phyloP scores from a whole-genome alignment of 1,284 basidiomycete species.

The Cerrena zonata region DNA sequence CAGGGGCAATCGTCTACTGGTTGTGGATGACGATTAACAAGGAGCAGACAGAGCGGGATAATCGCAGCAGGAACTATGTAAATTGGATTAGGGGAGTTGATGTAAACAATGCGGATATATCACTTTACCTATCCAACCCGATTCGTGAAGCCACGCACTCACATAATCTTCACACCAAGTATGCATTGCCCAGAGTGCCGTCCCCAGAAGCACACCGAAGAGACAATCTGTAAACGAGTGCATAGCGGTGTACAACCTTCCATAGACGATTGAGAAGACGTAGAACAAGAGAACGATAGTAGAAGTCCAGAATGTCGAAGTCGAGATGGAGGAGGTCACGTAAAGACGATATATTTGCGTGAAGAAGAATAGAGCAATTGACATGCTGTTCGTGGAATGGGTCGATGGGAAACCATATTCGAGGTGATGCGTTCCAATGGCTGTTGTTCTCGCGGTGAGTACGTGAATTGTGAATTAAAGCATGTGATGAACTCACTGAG shows the following conservation, averaged over 20 bases:
- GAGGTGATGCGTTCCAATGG: constrained; percentile 77
- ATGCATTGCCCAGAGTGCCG: constrained; percentile 58
- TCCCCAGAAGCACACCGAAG: constrained; percentile 63
- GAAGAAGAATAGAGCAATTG: constrained; percentile 78
- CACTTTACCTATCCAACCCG: constrained; percentile 54
- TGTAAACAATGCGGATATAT: constrained; percentile 15
- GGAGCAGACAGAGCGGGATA: constrained; percentile 61
- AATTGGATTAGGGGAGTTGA: neutral
- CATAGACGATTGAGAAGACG: constrained; percentile 77
- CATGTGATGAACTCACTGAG: constrained; percentile 51
- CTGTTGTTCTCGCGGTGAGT: constrained; percentile 33
- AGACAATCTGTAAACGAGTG: constrained; percentile 78
- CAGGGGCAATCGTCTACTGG: constrained; percentile 95
- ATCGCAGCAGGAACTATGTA: constrained; percentile 60
- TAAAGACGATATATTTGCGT: constrained; percentile 49
- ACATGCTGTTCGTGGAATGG: constrained; percentile 87
- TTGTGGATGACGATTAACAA: constrained; percentile 86
- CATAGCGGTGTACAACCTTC: constrained; percentile 88
- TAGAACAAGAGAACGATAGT: constrained; percentile 54
- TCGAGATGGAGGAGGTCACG: constrained; percentile 37
- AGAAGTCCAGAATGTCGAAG: constrained; percentile 37
- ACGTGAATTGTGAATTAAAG: neutral
- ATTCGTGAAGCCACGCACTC: constrained; percentile 45
- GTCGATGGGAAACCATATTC: constrained; percentile 96
- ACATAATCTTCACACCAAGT: constrained; percentile 34